Base-by-base conservation (phyloP, 768 basidiomycete species). In the Fomitopsis pulvina region DNA sequence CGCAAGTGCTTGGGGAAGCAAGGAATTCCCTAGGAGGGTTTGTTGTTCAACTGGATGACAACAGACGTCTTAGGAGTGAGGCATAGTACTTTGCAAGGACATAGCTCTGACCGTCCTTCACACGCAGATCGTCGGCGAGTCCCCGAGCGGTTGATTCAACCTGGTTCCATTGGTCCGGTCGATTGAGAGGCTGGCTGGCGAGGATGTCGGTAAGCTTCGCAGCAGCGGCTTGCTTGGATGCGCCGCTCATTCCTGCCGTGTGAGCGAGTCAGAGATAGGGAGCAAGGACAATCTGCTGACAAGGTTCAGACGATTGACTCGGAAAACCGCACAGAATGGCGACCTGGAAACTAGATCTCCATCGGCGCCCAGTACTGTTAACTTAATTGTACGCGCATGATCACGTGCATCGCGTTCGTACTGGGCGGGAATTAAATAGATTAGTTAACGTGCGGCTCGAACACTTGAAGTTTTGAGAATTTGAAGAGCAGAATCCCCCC, bases 1-100 rank as follows among this genome's bases (percentile, higher is more conserved):
- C 10, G 77, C 78, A 43, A 91, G 67, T 45, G 80, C 77, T 56
- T 78, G 78, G 8, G 87, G 85, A 40, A 92, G 72, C 39, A 74
- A 60, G 3, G 82, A 78, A 60, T 69, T 71, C 48, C 89, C 90
- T 25, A 92, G 73, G 45, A 72, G 62, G 10, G 85, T 78, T 64
- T 87, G 88, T 54, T 81, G 77, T 62, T 90, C 87, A 55, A 77
- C 85, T 86, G 62, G 44, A 50, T 45, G 18, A 26, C 14, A 47
- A 53, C 46, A 56, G 54, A 50, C 38, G 50, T 56, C 54, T 55
- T 21, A 53, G 41, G 45, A 12, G 25, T 22, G 24, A 12, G 26
- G 9, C 18, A 20, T 28, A 52, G 55, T 16, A 45, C 45, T 50
- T 47, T 27, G 44, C 47, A 48, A 51, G 50, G 48, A 51, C 46